A percentile compares a stretch with the other conserved stretches of the same genome.
phyloP scores from a whole-genome alignment of 768 basidiomycete species.

The Trametes cingulata region DNA sequence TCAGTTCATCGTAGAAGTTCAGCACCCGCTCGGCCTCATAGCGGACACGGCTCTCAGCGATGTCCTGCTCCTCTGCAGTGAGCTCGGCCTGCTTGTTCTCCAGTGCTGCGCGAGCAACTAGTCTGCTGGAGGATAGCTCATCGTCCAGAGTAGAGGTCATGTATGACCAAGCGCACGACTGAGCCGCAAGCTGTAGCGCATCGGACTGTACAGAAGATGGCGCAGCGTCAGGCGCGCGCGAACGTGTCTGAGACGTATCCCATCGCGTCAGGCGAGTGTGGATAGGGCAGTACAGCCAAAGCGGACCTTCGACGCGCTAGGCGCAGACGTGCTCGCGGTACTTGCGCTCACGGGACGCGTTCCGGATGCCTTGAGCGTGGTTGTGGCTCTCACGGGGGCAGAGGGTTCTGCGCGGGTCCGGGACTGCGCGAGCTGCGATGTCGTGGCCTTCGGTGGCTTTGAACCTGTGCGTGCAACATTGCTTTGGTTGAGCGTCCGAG shows the following conservation, averaged over 20 bases:
- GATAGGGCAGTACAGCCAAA: background rate
- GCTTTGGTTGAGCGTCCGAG: conserved; percentile 2
- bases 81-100: conserved; percentile 37
- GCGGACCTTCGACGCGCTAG: conserved; percentile 4
- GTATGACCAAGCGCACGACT: conserved; percentile 58
- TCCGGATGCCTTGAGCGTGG: conserved; percentile 14
- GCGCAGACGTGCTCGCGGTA: background rate
- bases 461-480: background rate
- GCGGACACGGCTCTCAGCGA: conserved; percentile 43
- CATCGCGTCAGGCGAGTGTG: background rate
- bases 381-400: conserved; percentile 17
- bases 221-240: background rate
- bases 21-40: conserved; percentile 45
- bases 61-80: conserved; percentile 40
- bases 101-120: conserved; percentile 41
- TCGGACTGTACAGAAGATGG: conserved; percentile 9
- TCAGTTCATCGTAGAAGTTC: conserved; percentile 49
- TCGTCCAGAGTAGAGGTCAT: conserved; percentile 60
- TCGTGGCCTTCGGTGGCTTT: conserved; percentile 7
- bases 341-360: conserved; percentile 2
- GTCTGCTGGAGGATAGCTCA: conserved; percentile 43
- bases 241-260: conserved; percentile 2
- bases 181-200: conserved; percentile 50
- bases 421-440: conserved; percentile 8
- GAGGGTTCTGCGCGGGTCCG: conserved; percentile 6